Conservation (phyloP, 768 basidiomycete genomes). For the Mycena sanguinolenta region DNA sequence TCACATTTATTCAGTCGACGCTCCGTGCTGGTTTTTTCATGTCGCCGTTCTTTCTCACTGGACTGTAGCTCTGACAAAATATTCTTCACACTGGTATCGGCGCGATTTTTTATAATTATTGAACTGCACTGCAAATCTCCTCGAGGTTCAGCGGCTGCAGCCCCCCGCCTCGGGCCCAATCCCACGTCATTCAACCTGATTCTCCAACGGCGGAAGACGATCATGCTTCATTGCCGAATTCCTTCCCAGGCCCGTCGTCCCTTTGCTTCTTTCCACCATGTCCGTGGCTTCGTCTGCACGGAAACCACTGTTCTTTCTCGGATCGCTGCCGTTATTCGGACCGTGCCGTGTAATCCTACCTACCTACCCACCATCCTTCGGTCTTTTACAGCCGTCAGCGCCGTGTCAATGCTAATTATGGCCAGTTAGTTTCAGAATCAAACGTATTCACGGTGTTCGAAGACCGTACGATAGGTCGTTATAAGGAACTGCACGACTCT, state of each 20-base stretch:
- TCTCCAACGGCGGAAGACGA: too few relatives aligned
- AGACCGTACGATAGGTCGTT: conserved; percentile 12
- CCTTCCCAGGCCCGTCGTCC: not conserved
- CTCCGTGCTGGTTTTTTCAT: too few relatives aligned
- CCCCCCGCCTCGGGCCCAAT: too few relatives aligned
- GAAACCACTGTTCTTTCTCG: not conserved
- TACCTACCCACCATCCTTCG: not conserved
- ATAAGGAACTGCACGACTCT: conserved; percentile 15
- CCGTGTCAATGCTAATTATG: not conserved
- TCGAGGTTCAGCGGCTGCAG: too few relatives aligned
- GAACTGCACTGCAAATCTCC: too few relatives aligned
- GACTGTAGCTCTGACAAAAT: too few relatives aligned
- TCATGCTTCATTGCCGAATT: not conserved
- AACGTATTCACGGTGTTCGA: conserved; percentile 8
- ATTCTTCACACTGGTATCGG: too few relatives aligned
- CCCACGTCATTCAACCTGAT: too few relatives aligned
- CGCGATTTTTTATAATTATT: too few relatives aligned
- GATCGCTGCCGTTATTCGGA: too few relatives aligned
- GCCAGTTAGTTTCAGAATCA: not conserved
- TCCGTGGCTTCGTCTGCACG: not conserved
- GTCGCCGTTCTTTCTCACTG: too few relatives aligned
- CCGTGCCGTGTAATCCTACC: not conserved
- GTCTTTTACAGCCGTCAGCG: not conserved
- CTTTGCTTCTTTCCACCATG: not conserved
- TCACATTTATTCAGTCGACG: too few relatives aligned